Evolutionary conservation across 441 rosid genomes (phyloP).

Genomic region (Croton setiger): DNA sequence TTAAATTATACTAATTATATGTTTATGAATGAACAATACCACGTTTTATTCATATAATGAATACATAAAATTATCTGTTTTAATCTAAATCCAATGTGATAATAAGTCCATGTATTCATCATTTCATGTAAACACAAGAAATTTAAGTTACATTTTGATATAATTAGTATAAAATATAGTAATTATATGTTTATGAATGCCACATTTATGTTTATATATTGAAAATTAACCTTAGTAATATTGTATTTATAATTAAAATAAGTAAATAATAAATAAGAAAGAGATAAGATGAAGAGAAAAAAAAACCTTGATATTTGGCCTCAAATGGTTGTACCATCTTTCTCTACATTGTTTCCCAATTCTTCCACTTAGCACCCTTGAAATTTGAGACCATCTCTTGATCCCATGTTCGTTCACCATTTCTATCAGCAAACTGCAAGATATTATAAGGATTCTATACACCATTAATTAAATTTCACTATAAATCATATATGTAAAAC

Average conservation of each 20-base stretch:
- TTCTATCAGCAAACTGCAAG: slow-evolving; percentile 38
- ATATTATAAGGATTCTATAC: not conserved
- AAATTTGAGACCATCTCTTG: slow-evolving; percentile 67
- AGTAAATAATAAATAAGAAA: not conserved
- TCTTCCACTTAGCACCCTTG: slow-evolving; percentile 54
- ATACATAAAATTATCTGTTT: too few species aligned
- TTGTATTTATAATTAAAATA: not conserved
- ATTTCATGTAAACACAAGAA: too few species aligned
- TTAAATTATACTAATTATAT: too few species aligned
- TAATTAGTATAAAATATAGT: too few species aligned
- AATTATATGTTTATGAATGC: not conserved
- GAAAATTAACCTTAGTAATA: too few species aligned
- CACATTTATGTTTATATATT: not conserved
- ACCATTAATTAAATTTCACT: slow-evolving; percentile 10
- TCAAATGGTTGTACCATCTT: slow-evolving; percentile 86
- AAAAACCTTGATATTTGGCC: slow-evolving; percentile 71
- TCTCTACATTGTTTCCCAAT: slow-evolving; percentile 88
- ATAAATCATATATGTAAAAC: not conserved
- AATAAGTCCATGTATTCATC: not conserved
- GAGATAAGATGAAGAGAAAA: not conserved
- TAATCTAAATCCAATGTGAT: not conserved
- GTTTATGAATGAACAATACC: too few species aligned
- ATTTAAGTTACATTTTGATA: too few species aligned
- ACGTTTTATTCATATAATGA: too few species aligned
- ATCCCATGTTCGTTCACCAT: slow-evolving; percentile 50